Conservation (phyloP, 805 yeast genomes). For the Pichia rugopelliculosa region DNA sequence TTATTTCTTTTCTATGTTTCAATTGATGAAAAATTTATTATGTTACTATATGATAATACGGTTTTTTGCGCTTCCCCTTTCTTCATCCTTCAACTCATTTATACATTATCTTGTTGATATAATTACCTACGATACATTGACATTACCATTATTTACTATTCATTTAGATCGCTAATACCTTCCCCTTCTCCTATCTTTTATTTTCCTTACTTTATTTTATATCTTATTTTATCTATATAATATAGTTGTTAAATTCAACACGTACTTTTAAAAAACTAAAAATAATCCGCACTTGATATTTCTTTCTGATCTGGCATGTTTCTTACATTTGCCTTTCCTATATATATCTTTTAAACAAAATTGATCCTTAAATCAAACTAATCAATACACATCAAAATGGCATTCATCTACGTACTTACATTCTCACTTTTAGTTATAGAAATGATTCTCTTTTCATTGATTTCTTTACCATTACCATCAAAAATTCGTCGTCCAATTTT, state of each 20-base stretch:
- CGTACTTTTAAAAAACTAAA: too few species aligned
- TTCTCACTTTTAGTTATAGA: slow-evolving; percentile 74
- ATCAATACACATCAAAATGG: slow-evolving; percentile 17
- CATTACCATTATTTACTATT: neutral
- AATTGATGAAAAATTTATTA: too few species aligned
- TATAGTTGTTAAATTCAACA: too few species aligned
- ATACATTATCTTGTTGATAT: neutral
- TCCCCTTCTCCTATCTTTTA: neutral
- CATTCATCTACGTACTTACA: slow-evolving; percentile 31
- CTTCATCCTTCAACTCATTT: neutral
- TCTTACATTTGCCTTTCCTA: neutral
- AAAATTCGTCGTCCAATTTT: slow-evolving; percentile 62
- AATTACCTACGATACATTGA: neutral
- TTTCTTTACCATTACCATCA: slow-evolving; percentile 84
- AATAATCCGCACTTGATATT: neutral
- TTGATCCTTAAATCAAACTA: too few species aligned
- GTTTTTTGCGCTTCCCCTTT: neutral
- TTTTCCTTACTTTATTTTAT: too few species aligned
- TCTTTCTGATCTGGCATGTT: neutral
- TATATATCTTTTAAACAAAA: neutral
- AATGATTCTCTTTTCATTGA: slow-evolving; percentile 66
- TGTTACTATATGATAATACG: neutral
- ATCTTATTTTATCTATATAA: neutral
- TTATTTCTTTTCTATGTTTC: neutral
- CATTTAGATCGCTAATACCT: neutral